Base-by-base conservation (phyloP, 495 filamentous ascomycete species). In the Neurospora sp. region DNA sequence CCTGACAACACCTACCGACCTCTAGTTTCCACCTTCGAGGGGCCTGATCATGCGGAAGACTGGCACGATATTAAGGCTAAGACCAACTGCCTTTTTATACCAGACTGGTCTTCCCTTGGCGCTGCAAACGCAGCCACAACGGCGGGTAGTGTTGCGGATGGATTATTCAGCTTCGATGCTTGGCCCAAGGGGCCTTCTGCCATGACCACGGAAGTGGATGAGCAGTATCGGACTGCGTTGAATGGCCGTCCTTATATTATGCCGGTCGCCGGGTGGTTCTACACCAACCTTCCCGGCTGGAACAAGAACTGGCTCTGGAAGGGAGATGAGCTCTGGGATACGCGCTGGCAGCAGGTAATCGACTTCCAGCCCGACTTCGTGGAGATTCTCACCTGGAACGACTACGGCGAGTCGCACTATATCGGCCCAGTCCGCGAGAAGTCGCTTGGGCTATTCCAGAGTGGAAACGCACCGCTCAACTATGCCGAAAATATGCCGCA, bases 351-450 rank as follows among this genome's bases (percentile, higher is more conserved):
- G 16, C 77, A 89, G 70, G 84, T 91, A 6, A 74, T 89, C 16
- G 74, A 79, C 18, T 75, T 88, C 2, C 75, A 83, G 40, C 88
- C 89, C 22, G 82, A 87, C 4, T 89, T 88, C 71, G 82, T 91
- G 18, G 84, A 90, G 79, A 89, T 91, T 38, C 81, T 92, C 69
- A 90, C 88, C 42, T 92, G 89, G 90, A 92, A 92, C 73, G 90
- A 92, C 74, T 91, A 87, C 73, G 89, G 89, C 72, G 90, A 91
- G 79, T 88, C 86, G 39, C 88, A 89, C 75, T 87, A 88, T 76
- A 83, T 88, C 37, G 83, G 83, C 1, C 82, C 83, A 22, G 72
- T 83, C 31, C 80, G 79, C 76, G 74, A 74, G 16, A 78, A 76
- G 68, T 68, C 72, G 66, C 40, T 76, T 37, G 77, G 71, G 5